phyloP scores from a whole-genome alignment of 805 yeast species.

The Metahyphopichia silvanorum region DNA sequence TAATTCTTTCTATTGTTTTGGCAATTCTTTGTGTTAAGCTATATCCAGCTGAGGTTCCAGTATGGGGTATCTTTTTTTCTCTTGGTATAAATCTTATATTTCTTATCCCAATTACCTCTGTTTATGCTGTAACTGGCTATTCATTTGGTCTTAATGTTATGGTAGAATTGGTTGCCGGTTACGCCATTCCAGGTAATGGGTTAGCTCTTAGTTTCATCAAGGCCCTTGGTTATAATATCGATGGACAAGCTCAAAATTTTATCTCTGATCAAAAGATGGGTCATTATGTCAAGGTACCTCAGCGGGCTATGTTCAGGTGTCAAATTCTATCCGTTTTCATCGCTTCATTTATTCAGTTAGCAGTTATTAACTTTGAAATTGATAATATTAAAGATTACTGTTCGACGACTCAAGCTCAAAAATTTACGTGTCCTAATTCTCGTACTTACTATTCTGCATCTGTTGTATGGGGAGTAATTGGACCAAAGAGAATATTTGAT shows the following conservation, averaged over 20 bases:
- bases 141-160: slow-evolving; percentile 32
- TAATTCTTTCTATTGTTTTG: slow-evolving; percentile 25
- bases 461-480: slow-evolving; percentile 64
- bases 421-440: slow-evolving; percentile 38
- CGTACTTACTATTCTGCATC: slow-evolving; percentile 49
- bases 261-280: slow-evolving; percentile 58
- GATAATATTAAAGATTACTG: slow-evolving; percentile 37
- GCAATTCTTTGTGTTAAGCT: slow-evolving; percentile 27
- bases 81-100: slow-evolving; percentile 28
- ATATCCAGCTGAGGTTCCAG: slow-evolving; percentile 32
- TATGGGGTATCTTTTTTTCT: slow-evolving; percentile 36
- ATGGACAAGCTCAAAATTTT: slow-evolving; percentile 54
- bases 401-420: slow-evolving; percentile 34
- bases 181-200: slow-evolving; percentile 36
- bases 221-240: slow-evolving; percentile 55
- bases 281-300: slow-evolving; percentile 60
- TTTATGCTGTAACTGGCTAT: slow-evolving; percentile 29
- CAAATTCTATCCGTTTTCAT: slow-evolving; percentile 25
- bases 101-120: slow-evolving; percentile 27
- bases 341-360: slow-evolving; percentile 21
- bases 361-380: slow-evolving; percentile 26
- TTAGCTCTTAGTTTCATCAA: slow-evolving; percentile 46
- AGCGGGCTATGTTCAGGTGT: slow-evolving; percentile 50
- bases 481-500: slow-evolving; percentile 36
- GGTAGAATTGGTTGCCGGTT: slow-evolving; percentile 35